Conservation (phyloP, 129 eudicot species). For the Centaurea solstitialis region DNA sequence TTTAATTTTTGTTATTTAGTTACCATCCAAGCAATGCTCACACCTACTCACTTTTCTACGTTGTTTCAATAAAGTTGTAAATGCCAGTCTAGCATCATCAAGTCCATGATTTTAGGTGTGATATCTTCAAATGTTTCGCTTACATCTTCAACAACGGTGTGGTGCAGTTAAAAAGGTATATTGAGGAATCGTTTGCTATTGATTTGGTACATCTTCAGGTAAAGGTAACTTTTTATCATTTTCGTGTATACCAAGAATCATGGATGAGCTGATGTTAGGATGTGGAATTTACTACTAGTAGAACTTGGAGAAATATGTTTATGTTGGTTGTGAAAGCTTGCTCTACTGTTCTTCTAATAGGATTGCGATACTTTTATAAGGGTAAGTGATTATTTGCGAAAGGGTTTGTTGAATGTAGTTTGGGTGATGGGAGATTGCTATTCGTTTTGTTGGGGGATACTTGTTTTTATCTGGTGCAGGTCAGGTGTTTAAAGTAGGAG, state of each 20-base stretch:
- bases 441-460: slow-evolving; percentile 22
- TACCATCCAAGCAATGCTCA: slow-evolving; percentile 6
- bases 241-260: slow-evolving; percentile 26
- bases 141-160: not conserved
- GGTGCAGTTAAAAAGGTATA: not conserved
- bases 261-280: slow-evolving; percentile 31
- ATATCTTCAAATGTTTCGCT: not conserved
- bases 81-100: slow-evolving; percentile 17
- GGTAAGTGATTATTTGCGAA: slow-evolving; percentile 7
- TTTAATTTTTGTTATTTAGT: not conserved
- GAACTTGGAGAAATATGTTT: not conserved
- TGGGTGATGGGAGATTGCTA: slow-evolving; percentile 29
- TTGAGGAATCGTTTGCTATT: not conserved
- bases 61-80: not conserved
- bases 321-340: slow-evolving; percentile 3
- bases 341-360: not conserved
- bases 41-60: not conserved
- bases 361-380: not conserved
- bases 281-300: not conserved
- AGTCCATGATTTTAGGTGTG: slow-evolving; percentile 36
- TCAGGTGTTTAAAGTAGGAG: slow-evolving; percentile 11
- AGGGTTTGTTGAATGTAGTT: slow-evolving; percentile 1
- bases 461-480: slow-evolving; percentile 9
- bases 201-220: slow-evolving; percentile 22
- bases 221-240: not conserved